Percentiles rank a stretch among this genome's conserved stretches.
phyloP scores from a whole-genome alignment of 2,329 filamentous ascomycete genomes.

The Fusarium succisae region DNA sequence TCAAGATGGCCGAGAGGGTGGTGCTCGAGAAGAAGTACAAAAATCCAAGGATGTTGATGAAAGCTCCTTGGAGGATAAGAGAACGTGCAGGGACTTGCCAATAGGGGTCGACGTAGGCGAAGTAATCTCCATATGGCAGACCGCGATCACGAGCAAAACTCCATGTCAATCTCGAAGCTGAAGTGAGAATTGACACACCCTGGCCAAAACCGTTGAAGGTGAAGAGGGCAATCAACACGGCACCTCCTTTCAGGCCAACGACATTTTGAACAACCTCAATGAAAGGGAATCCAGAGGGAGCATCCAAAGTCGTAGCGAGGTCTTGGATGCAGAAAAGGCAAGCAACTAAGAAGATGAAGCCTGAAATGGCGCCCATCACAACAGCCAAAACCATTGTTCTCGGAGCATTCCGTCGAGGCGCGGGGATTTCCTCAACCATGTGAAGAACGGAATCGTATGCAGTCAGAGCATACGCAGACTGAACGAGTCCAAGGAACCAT shows the following conservation, averaged over 20 bases:
- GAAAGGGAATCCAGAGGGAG: conserved; percentile 55
- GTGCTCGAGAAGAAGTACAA: conserved; percentile 64
- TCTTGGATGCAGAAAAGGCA: conserved; percentile 61
- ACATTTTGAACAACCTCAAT: conserved; percentile 56
- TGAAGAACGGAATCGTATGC: conserved; percentile 68
- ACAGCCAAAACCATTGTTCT: conserved; percentile 62
- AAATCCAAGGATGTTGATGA: conserved; percentile 56
- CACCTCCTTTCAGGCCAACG: conserved; percentile 49
- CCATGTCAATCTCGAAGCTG: conserved; percentile 62
- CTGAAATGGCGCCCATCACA: conserved; percentile 56
- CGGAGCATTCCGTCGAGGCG: conserved; percentile 59
- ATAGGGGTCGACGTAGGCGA: conserved; percentile 53
- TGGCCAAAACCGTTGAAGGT: conserved; percentile 65
- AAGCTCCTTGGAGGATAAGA: conserved; percentile 59
- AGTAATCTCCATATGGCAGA: conserved; percentile 54
- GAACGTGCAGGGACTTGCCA: conserved; percentile 64
- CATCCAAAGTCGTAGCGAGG: conserved; percentile 51
- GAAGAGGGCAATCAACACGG: conserved; percentile 59
- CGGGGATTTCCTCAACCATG: conserved; percentile 66
- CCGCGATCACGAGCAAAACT: conserved; percentile 63
- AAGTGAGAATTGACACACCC: conserved; percentile 61
- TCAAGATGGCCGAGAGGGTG: conserved; percentile 61
- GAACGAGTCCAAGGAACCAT: conserved; percentile 66
- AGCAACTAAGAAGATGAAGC: conserved; percentile 60
- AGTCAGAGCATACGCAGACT: conserved; percentile 60